These are phyloP conservation scores for Spergularia azorica DNA, from an alignment of 179 eudicot species.

Conservation along the genomic window DNA sequence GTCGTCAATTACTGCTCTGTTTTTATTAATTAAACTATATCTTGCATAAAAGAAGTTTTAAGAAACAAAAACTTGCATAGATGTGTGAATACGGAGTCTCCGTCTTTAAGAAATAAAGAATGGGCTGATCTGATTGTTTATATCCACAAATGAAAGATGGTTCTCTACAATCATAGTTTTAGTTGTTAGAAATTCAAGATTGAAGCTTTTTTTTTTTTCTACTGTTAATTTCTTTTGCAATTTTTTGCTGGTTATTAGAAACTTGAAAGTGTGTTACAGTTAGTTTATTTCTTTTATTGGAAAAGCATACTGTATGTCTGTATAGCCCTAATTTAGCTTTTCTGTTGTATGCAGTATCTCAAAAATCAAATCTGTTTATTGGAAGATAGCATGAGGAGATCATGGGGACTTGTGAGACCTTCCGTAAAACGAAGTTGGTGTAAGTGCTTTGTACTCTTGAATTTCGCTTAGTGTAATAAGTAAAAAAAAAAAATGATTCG, in stretches of 20 bases:
- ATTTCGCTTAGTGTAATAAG: background rate
- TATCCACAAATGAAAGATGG: too few relatives aligned
- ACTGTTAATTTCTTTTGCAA: background rate
- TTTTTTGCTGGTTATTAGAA: background rate
- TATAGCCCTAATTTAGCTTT: background rate
- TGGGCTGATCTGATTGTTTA: background rate
- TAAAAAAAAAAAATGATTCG: too few relatives aligned
- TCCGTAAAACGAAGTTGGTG: slow-evolving; percentile 51
- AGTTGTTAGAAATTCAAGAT: too few relatives aligned
- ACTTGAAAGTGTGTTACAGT: background rate
- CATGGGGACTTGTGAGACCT: slow-evolving; percentile 62
- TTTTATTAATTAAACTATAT: too few relatives aligned
- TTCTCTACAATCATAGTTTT: too few relatives aligned
- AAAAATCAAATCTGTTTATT: slow-evolving; percentile 55
- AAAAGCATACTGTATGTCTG: too few relatives aligned
- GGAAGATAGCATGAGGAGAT: slow-evolving; percentile 78
- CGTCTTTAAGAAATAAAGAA: too few relatives aligned
- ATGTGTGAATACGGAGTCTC: too few relatives aligned
- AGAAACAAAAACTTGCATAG: too few relatives aligned
- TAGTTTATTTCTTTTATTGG: background rate
- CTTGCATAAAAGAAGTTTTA: too few relatives aligned
- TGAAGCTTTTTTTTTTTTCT: slow-evolving; percentile 5
- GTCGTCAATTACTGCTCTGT: too few relatives aligned
- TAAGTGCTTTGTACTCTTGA: slow-evolving; percentile 43
- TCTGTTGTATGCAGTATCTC: slow-evolving; percentile 56